A percentile compares a stretch with the other conserved stretches of the same genome.
Conservation (phyloP, 306 rosid genomes). For the Neltuma alba region DNA sequence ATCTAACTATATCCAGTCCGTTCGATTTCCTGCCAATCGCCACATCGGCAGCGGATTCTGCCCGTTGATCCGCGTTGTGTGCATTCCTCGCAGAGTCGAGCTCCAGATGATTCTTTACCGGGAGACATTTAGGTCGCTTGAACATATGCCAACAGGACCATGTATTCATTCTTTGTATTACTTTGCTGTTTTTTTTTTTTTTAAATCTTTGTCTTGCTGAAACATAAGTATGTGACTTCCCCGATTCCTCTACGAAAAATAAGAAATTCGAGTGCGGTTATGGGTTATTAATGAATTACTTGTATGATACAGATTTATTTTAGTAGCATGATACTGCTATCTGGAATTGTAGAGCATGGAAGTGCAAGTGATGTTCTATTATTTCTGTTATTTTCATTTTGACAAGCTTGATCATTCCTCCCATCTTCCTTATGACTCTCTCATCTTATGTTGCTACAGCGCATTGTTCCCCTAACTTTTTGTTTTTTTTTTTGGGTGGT, state of each 20-base stretch:
- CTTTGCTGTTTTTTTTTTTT: not conserved
- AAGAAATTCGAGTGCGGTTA: not conserved
- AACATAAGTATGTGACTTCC: not conserved
- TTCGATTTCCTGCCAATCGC: slow-evolving; percentile 16
- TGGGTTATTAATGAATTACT: not conserved
- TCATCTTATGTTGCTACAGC: slow-evolving; percentile 28
- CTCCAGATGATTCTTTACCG: not conserved
- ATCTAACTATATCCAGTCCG: slow-evolving; percentile 35
- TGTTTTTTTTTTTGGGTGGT: not conserved
- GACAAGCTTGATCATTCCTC: not conserved
- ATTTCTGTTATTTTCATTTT: slow-evolving; percentile 17
- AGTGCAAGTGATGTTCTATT: not conserved
- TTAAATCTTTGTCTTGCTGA: not conserved
- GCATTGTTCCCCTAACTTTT: not conserved
- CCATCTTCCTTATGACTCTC: not conserved
- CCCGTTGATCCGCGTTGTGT: not conserved
- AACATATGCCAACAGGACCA: not conserved
- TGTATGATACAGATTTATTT: not conserved
- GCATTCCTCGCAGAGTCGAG: not conserved
- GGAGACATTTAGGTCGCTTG: not conserved
- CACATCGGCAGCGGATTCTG: slow-evolving; percentile 8
- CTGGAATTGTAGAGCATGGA: not conserved
- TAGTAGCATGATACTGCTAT: not conserved
- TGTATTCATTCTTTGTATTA: not conserved
- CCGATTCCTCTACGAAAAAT: not conserved